Evolutionary conservation across 371 early-diverging fungal genomes (phyloP), one percentile per base, ranked within the genome.

Genomic region (Mortierella sp.): DNA sequence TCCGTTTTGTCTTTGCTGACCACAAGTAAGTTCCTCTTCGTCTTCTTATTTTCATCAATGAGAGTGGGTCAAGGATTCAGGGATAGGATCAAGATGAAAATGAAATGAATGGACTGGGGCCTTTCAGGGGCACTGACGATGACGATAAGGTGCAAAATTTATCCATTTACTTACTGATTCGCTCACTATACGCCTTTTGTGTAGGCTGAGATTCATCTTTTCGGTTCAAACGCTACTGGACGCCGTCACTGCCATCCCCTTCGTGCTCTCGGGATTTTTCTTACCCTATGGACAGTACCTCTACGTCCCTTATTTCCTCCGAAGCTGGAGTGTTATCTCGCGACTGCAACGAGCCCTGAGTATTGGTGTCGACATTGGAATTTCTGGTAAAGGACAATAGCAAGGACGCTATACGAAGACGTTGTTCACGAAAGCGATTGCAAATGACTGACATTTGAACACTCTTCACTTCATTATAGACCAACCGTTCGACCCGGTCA

Each of bases 251-350:
- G 89, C 91, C 0, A 76, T 90, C 7, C 92, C 94, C 2, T 90
- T 93, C 76, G 49, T 94, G 16, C 41, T 90, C 10, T 92, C 93
- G 2, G 82, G 87, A 27, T 63, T 78, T 21, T 92, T 91, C 63
- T 82, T 94, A 21, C 75, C 78, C 10, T 51, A 90, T 81, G 94
- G 94, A 4, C 91, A 89, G 51, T 89, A 72, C 71, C 79, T 94
- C 27, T 94, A 91, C 71, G 92, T 94, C 1, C 94, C 94, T 35
- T 94, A 94, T 70, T 94, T 93, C 75, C 75, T 94, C 24, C 81
- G 94, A 60, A 92, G 91, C 41, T 92, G 92, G 91, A 91, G 91
- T 24, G 83, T 92, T 27, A 80, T 93, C 21, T 81, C 91, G 48
- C 89, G 93, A 35, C 84, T 94, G 49, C 90, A 92, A 65, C 92